phyloP scores from a whole-genome alignment of 208 protist species.

The Novymonas esmeraldas region DNA sequence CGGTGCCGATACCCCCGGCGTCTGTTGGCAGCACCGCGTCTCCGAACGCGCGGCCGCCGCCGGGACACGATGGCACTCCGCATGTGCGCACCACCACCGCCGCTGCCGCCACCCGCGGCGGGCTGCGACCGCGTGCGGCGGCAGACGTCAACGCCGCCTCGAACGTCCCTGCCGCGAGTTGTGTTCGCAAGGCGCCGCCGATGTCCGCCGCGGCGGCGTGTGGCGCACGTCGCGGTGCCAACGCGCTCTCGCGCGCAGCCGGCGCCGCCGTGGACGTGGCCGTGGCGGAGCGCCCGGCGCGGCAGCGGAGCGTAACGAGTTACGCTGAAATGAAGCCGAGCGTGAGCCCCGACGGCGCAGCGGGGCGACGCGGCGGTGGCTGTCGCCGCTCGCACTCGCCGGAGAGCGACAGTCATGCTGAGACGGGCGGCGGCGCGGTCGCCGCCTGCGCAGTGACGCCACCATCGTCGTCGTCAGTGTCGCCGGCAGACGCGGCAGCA shows the following conservation, averaged over 20 bases:
- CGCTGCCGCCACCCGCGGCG: no score
- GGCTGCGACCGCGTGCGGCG: not conserved
- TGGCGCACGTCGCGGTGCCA: not conserved
- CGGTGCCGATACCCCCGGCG: not conserved
- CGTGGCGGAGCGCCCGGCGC: not conserved
- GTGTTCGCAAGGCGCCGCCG: not conserved
- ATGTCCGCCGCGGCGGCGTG: not conserved
- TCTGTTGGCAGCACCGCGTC: not conserved
- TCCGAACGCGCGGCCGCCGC: no score
- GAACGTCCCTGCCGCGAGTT: not conserved
- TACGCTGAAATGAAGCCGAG: slow-evolving; percentile 22
- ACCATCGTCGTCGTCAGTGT: not conserved
- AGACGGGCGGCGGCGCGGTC: no score
- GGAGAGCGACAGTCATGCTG: no score
- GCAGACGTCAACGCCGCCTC: not conserved
- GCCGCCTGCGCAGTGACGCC: no score
- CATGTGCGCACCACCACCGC: no score
- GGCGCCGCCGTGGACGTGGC: not conserved
- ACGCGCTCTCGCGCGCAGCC: not conserved
- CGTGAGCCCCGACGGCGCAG: slow-evolving; percentile 9
- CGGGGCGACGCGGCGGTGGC: no score
- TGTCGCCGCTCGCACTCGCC: no score
- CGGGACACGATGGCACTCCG: no score
- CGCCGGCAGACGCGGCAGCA: not conserved
- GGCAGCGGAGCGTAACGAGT: slow-evolving; percentile 22